These are phyloP conservation scores for Leptographium wingfieldii DNA, from an alignment of 2,329 filamentous ascomycete species.

Conservation along the genomic window DNA sequence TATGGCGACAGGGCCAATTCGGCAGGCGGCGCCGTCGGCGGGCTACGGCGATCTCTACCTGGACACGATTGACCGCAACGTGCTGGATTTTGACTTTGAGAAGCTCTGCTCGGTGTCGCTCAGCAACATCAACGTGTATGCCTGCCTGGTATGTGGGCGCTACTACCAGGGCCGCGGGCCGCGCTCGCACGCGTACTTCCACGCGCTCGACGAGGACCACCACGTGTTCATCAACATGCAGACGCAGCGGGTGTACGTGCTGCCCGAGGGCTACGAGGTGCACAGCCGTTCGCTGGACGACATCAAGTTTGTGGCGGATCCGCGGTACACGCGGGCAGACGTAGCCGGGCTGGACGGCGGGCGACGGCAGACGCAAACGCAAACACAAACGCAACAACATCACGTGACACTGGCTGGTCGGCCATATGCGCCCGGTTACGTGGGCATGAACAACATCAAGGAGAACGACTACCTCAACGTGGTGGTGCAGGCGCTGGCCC, in stretches of 20 bases:
- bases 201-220: slow-evolving; percentile 86
- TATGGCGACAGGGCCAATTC: slow-evolving; percentile 35
- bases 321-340: slow-evolving; percentile 67
- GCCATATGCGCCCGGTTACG: slow-evolving; percentile 84
- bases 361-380: too few species aligned
- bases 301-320: slow-evolving; percentile 96
- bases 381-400: too few species aligned
- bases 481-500: slow-evolving; percentile 78
- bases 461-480: slow-evolving; percentile 98
- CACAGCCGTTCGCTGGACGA: slow-evolving; percentile 89
- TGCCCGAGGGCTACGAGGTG: slow-evolving; percentile 96
- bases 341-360: slow-evolving; percentile 64
- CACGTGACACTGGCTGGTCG: slow-evolving; percentile 59
- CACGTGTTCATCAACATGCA: slow-evolving; percentile 99
- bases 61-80: slow-evolving; percentile 85
- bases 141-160: slow-evolving; percentile 92
- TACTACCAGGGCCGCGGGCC: slow-evolving; percentile 92
- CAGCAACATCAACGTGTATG: slow-evolving; percentile 98
- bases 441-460: slow-evolving; percentile 99
- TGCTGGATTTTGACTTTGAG: slow-evolving; percentile 97
- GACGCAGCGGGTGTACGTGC: slow-evolving; percentile 77
- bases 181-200: slow-evolving; percentile 94
- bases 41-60: slow-evolving; percentile 95
- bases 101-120: slow-evolving; percentile 94
- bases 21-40: slow-evolving; percentile 67